These are phyloP conservation scores for Beauveria caledonica DNA, from an alignment of 2,329 filamentous ascomycete species.

Conservation along the genomic window DNA sequence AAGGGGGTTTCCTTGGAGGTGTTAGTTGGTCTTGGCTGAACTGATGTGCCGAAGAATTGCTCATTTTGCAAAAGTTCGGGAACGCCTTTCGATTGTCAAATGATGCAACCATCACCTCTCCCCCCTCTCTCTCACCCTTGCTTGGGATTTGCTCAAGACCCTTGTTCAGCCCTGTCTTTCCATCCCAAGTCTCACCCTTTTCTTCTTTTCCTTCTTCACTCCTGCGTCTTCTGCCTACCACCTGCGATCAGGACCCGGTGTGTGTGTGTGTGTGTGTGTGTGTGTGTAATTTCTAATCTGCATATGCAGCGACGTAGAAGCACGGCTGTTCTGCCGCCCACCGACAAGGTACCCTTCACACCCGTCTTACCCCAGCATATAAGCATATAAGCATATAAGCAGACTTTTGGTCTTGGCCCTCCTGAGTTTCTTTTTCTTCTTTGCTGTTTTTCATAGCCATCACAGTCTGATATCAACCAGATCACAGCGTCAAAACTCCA, in stretches of 20 bases:
- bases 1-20: background rate
- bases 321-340: background rate
- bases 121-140: background rate
- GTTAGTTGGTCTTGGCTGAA: background rate
- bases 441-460: no score
- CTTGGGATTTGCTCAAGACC: background rate
- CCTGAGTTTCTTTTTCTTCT: background rate
- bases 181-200: background rate
- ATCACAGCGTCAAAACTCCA: background rate
- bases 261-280: background rate
- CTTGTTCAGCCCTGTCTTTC: background rate
- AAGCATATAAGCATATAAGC: background rate
- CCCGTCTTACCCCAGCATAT: background rate
- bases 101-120: background rate
- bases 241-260: background rate
- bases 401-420: background rate
- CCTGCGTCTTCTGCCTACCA: background rate
- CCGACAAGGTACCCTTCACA: background rate
- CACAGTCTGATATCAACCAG: background rate
- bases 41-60: background rate
- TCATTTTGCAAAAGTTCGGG: background rate
- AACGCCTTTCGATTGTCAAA: background rate
- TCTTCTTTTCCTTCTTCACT: background rate
- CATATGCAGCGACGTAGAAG: background rate
- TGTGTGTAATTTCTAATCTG: background rate